These are phyloP conservation scores for Noccaea bulbosa DNA, from an alignment of 345 rosid species.

Conservation along the genomic window DNA sequence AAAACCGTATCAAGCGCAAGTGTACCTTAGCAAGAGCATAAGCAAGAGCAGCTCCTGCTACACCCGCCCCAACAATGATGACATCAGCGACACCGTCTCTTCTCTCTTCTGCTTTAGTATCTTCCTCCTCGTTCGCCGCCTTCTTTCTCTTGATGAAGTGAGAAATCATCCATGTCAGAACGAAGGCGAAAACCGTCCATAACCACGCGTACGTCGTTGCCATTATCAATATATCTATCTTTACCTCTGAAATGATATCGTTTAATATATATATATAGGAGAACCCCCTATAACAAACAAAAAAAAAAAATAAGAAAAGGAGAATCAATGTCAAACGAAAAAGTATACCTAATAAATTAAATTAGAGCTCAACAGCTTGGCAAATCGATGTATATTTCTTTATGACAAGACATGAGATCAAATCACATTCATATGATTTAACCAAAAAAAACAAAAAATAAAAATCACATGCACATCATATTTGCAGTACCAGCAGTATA, in stretches of 20 bases:
- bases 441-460: too few species aligned
- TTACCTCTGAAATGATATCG: not conserved
- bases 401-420: not conserved
- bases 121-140: not conserved
- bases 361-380: not conserved
- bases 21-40: constrained; percentile 63
- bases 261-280: constrained; percentile 16
- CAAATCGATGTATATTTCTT: not conserved
- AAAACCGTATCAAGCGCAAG: not conserved
- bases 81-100: constrained; percentile 47
- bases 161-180: constrained; percentile 31
- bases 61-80: constrained; percentile 71
- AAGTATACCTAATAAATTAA: not conserved
- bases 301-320: too few species aligned
- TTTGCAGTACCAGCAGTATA: not conserved
- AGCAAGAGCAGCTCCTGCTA: constrained; percentile 68
- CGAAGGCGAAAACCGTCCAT: constrained; percentile 31
- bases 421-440: constrained; percentile 6
- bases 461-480: too few species aligned
- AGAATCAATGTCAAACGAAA: not conserved
- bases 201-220: constrained; percentile 23
- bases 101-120: constrained; percentile 4
- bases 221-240: constrained; percentile 13
- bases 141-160: constrained; percentile 25
- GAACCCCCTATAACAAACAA: not conserved